Evolutionary conservation across 2,329 filamentous ascomycete genomes (phyloP), one percentile per base, ranked within the genome.

Genomic region (Ceratocystis destructans): DNA sequence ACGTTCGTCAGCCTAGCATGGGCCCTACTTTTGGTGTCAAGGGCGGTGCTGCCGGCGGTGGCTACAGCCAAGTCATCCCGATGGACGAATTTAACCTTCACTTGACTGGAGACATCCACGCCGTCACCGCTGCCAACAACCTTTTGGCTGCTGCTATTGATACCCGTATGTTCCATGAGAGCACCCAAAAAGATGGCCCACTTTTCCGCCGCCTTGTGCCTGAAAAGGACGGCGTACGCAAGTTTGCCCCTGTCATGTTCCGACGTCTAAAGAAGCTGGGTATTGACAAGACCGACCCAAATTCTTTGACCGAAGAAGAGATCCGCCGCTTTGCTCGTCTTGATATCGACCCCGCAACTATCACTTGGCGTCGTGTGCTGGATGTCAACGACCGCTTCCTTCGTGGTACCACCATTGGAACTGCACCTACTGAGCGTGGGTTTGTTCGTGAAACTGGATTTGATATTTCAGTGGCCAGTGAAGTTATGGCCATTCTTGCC

Each of bases 61-160:
- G 94, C 48, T 99, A 97, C 83, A 96, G 90, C 76, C 94, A 99
- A 76, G 94, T 99, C 73, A 97, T 99, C 72, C 94, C 94, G 68
- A 99, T 99, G 94, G 94, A 99, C 72, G 94, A 99, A 76, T 99
- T 99, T 81, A 99, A 99, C 78, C 80, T 99, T 73, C 94, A 99
- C 76, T 79, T 99, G 72, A 99, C 94, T 66, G 94, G 94, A 72
- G 94, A 99, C 75, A 97, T 99, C 67, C 94, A 99, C 75, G 94
- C 94, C 70, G 94, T 99, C 73, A 91, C 91, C 64, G 93, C 93
- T 33, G 94, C 94, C 46, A 99, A 97, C 82, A 99, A 99, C 77
- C 81, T 99, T 67, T 83, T 99, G 55, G 93, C 94, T 57, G 94
- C 94, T 65, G 94, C 94, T 45, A 95, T 99, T 69, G 94, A 99